These are phyloP conservation scores for Taxillus chinensis DNA, from an alignment of 164 flowering plant genomes.

Conservation along the genomic window DNA sequence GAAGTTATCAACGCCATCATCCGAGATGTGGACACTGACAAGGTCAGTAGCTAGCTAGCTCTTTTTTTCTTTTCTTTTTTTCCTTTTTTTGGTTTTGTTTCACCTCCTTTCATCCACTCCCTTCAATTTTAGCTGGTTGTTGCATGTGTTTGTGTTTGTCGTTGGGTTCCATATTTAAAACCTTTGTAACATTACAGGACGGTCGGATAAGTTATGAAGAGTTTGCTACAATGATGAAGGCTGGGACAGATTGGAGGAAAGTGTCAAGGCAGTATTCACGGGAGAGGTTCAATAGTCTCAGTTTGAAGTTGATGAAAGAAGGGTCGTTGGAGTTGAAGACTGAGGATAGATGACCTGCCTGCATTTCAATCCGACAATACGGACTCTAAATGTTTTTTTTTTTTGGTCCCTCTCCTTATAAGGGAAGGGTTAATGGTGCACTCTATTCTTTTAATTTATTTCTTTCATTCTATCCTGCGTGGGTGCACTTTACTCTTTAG, in stretches of 20 bases:
- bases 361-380: too few relatives aligned
- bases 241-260: constrained; percentile 90
- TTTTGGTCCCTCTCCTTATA: not conserved
- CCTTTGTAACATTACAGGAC: constrained; percentile 36
- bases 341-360: constrained; percentile 19
- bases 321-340: constrained; percentile 40
- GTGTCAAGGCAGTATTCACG: constrained; percentile 82
- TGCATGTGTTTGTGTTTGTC: not conserved
- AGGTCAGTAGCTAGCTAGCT: constrained; percentile 35
- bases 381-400: not conserved
- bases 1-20: constrained; percentile 80
- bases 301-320: constrained; percentile 55
- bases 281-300: constrained; percentile 65
- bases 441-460: too few relatives aligned
- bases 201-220: constrained; percentile 78
- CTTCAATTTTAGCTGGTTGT: not conserved
- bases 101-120: too few relatives aligned
- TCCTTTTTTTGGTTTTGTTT: too few relatives aligned
- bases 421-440: too few relatives aligned
- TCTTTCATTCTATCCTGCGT: too few relatives aligned
- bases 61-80: not conserved
- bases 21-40: constrained; percentile 85
- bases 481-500: too few relatives aligned
- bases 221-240: constrained; percentile 80
- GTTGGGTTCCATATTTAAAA: too few relatives aligned